Base-by-base conservation (phyloP, 2,329 filamentous ascomycete species). In the Rachicladosporium sp. region DNA sequence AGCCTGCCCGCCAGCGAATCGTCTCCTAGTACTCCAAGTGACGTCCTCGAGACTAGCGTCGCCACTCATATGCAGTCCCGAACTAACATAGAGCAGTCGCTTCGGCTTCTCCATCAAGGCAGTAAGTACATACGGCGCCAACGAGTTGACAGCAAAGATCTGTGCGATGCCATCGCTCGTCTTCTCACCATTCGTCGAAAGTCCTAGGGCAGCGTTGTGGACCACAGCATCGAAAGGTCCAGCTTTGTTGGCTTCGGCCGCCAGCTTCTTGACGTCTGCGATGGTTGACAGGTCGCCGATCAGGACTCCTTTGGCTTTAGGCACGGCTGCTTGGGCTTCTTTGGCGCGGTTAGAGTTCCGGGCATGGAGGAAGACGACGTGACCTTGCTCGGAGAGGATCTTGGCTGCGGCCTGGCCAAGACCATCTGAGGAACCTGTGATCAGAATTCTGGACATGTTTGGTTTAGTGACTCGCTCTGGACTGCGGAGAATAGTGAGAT, bases 341-440 rank as follows among this genome's bases (percentile, higher is more conserved):
- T 60, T 51, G 7, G 73, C 72, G 31, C 73, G 69, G 40, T 69
- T 58, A n/a, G 62, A 52, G 51, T 69, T 76, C 43, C 74, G 69
- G 2, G 71, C 73, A 51, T 78, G 74, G 0, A 77, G 61, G 33
- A 69, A 64, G 11, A 78, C 71, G 4, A 65, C 58, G 54, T 78
- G 73, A 33, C 73, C 73, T 38, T 65, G 63, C 3, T 65, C 56
- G 35, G 66, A 48, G 21, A 77, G 67, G 5, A 62, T 58, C 43
- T 67, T 62, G 30, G 73, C 73, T 1, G 71, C 66, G 1, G 65
- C 58, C 15, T 63, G 64, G 40, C 73, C 73, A 29, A 77, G 64
- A 43, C 73, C 73, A 50, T 77, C 73, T 9, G 68, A 67, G 13
- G 71, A 74, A 34, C 73, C 73, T 6, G 73, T 77, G 43, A 78